phyloP scores from a whole-genome alignment of 1,139 yeast species.

The Nakaseomyces bracarensis region DNA sequence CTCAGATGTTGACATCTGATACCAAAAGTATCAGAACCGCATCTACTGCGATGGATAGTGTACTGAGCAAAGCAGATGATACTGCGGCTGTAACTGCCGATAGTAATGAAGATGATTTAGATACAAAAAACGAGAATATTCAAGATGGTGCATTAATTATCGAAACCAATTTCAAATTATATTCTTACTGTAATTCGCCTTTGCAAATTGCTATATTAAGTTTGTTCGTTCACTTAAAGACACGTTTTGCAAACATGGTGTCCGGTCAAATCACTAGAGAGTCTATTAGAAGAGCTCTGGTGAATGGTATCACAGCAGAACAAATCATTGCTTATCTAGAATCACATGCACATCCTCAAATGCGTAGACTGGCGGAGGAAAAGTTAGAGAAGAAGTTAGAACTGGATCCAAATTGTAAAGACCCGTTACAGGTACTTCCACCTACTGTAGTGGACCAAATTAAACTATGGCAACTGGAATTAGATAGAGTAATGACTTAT shows the following conservation, averaged over 20 bases:
- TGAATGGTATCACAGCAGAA: constrained; percentile 89
- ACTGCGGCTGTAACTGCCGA: constrained; percentile 19
- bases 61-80: constrained; percentile 31
- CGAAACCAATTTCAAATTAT: constrained; percentile 88
- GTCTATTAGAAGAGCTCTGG: constrained; percentile 73
- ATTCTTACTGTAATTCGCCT: constrained; percentile 93
- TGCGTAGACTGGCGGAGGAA: constrained; percentile 66
- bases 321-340: constrained; percentile 85
- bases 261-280: constrained; percentile 91
- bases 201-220: constrained; percentile 88
- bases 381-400: constrained; percentile 57
- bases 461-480: constrained; percentile 88
- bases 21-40: constrained; percentile 61
- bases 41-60: constrained; percentile 59
- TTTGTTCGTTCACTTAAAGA: constrained; percentile 72
- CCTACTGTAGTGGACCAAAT: constrained; percentile 96
- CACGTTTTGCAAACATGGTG: constrained; percentile 86
- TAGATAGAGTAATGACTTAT: constrained; percentile 83
- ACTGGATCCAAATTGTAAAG: constrained; percentile 47
- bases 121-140: constrained; percentile 13
- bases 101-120: constrained; percentile 22
- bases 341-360: constrained; percentile 91
- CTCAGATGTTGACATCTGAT: constrained; percentile 86
- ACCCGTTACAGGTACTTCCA: constrained; percentile 64
- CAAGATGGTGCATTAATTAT: constrained; percentile 64